Evolutionary conservation across 116 monocot species (phyloP), one percentile per base, ranked within the genome.

Genomic region (Posidonia oceanica): DNA sequence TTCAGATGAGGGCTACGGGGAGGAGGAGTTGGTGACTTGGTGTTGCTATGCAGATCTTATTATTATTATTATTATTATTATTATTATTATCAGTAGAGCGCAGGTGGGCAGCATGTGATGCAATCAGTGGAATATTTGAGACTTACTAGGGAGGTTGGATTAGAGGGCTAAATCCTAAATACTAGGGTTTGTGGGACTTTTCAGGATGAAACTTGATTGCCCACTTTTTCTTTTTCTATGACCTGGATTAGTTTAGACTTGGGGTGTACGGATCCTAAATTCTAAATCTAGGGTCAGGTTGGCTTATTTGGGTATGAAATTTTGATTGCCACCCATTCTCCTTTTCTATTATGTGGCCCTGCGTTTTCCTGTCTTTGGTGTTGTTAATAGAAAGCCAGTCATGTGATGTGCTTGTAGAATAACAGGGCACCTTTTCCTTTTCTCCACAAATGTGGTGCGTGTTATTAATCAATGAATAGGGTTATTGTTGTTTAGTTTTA

Each of bases 21-120:
- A 23, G 61, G 7, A 3, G 20, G n/a, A n/a, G n/a, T n/a, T n/a
- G n/a, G n/a, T n/a, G n/a, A n/a, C n/a, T 23, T n/a, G 39, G 64
- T 37, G 63, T 57, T 57, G 57, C n/a, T 29, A 29, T 29, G 29
- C 29, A 29, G 29, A 29, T 29, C 29, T 29, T 29, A 29, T 29
- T 29, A 29, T 29, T 29, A 29, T 29, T 29, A 29, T 29, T 29
- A 58, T 20, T n/a, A n/a, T 29, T 29, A 29, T 29, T 29, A 29
- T 29, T 29, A 29, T 29, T 29, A 29, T 29, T 29, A 58, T 20
- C 4, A 5, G 16, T 3, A 20, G 18, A 5, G 57, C 2, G 13
- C 57, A 57, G 57, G 57, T 57, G 57, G 57, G 58, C 58, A n/a
- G 17, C 58, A 58, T 58, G 4, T 58, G 58, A 21, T 58, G n/a